A percentile compares a stretch with the other conserved stretches of the same genome.
phyloP scores from a whole-genome alignment of 208 protist species.

The Trypanosoma lewisi region DNA sequence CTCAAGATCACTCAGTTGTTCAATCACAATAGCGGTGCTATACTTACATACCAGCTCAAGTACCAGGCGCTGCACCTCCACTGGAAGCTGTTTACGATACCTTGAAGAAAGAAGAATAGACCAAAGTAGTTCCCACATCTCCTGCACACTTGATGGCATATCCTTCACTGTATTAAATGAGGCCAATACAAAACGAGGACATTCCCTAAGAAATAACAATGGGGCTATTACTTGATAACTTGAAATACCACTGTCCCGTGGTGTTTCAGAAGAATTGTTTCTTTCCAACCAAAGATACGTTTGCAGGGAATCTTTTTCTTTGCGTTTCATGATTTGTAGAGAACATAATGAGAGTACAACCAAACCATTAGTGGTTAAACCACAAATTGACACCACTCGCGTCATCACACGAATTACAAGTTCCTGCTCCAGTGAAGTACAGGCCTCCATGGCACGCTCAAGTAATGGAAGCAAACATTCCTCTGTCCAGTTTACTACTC shows the following conservation, averaged over 20 bases:
- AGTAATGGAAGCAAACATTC: slow-evolving; percentile 1
- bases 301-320: not conserved
- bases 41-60: slow-evolving; percentile 30
- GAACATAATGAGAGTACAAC: slow-evolving; percentile 8
- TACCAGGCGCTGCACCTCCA: slow-evolving; percentile 20
- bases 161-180: not conserved
- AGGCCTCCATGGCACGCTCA: slow-evolving; percentile 13
- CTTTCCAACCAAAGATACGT: slow-evolving; percentile 8
- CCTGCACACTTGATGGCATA: slow-evolving; percentile 1
- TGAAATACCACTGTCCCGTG: not conserved
- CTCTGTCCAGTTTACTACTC: slow-evolving; percentile 14
- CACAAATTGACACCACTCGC: slow-evolving; percentile 16
- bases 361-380: slow-evolving; percentile 9
- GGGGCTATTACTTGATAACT: slow-evolving; percentile 44
- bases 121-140: slow-evolving; percentile 24
- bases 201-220: slow-evolving; percentile 56
- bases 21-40: slow-evolving; percentile 8
- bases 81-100: slow-evolving; percentile 2
- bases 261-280: not conserved
- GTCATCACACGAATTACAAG: slow-evolving; percentile 18
- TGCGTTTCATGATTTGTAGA: slow-evolving; percentile 13
- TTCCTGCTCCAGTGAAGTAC: slow-evolving; percentile 20
- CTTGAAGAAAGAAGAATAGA: slow-evolving; percentile 12
- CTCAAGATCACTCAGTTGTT: slow-evolving; percentile 10
- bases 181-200: slow-evolving; percentile 15